Percentiles rank a stretch among this genome's conserved stretches.
These are phyloP conservation scores for Phytophthora brassicae DNA, from an alignment of 352 stramenopile species.

Conservation along the genomic window DNA sequence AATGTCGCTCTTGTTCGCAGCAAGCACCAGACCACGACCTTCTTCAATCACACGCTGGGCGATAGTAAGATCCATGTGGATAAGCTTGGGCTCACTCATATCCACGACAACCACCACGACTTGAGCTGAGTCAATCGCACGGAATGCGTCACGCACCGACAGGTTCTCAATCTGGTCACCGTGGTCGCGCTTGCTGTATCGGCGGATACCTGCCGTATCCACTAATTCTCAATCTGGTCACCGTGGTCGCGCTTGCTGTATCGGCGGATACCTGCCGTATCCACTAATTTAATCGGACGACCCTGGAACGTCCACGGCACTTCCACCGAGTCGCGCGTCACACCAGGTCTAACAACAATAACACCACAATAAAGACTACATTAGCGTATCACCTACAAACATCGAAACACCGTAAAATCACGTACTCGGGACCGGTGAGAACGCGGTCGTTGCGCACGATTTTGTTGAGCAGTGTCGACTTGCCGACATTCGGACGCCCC, in stretches of 20 bases:
- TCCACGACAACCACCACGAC: constrained; percentile 84
- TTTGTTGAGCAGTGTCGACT: constrained; percentile 81
- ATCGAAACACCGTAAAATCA: constrained; percentile 2
- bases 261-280: constrained; percentile 80
- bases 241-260: constrained; percentile 85
- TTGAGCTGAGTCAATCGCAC: constrained; percentile 77
- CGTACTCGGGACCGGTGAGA: constrained; percentile 80
- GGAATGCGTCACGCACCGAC: constrained; percentile 80
- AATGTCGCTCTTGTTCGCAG: constrained; percentile 81
- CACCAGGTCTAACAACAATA: constrained; percentile 58
- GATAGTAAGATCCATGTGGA: constrained; percentile 87
- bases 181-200: constrained; percentile 84
- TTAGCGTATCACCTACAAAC: too few relatives aligned
- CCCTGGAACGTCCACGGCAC: constrained; percentile 78
- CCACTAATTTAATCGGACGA: constrained; percentile 75
- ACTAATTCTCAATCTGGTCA: constrained; percentile 85
- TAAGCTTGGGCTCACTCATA: constrained; percentile 80
- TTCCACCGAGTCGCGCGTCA: constrained; percentile 83
- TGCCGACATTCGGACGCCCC: constrained; percentile 77
- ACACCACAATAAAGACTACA: neutral
- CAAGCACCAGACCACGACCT: constrained; percentile 70
- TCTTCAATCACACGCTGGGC: constrained; percentile 81
- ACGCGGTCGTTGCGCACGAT: constrained; percentile 82
- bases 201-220: constrained; percentile 80
- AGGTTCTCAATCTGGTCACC: constrained; percentile 86